Percentiles rank a stretch among this genome's conserved stretches.
Evolutionary conservation across 177 flowering plant species (phyloP).

Genomic region (Telopea speciosissima): DNA sequence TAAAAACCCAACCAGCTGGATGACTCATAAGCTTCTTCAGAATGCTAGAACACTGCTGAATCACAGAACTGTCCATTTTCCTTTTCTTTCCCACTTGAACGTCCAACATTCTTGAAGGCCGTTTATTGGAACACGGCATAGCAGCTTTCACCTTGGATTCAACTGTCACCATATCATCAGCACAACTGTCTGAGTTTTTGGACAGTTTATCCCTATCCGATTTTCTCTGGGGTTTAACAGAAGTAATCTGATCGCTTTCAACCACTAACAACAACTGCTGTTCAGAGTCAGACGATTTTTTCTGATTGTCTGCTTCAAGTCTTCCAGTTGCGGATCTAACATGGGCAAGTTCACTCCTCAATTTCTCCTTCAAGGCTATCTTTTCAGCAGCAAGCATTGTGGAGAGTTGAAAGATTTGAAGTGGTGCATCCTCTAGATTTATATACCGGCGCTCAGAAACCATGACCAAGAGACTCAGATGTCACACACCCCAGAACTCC

Average conservation of each 20-base stretch:
- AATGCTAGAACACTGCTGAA: slow-evolving; percentile 42
- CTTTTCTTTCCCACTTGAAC: slow-evolving; percentile 40
- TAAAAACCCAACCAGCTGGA: slow-evolving; percentile 47
- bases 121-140: slow-evolving; percentile 30
- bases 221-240: slow-evolving; percentile 5
- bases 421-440: slow-evolving; percentile 3
- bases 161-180: background rate
- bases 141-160: slow-evolving; percentile 13
- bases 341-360: slow-evolving; percentile 9
- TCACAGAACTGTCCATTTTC: slow-evolving; percentile 40
- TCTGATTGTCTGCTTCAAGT: slow-evolving; percentile 5
- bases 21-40: slow-evolving; percentile 53
- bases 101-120: slow-evolving; percentile 20
- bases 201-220: slow-evolving; percentile 2
- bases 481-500: background rate
- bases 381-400: slow-evolving; percentile 14
- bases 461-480: background rate
- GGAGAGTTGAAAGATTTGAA: slow-evolving; percentile 7
- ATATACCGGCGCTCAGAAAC: slow-evolving; percentile 4
- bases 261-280: slow-evolving; percentile 5
- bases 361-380: slow-evolving; percentile 8
- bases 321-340: slow-evolving; percentile 6
- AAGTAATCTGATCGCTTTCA: slow-evolving; percentile 7
- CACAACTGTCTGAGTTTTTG: background rate
- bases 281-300: slow-evolving; percentile 13